Conservation (phyloP, 1,284 basidiomycete genomes). For the Microbotryomycetes sp. region DNA sequence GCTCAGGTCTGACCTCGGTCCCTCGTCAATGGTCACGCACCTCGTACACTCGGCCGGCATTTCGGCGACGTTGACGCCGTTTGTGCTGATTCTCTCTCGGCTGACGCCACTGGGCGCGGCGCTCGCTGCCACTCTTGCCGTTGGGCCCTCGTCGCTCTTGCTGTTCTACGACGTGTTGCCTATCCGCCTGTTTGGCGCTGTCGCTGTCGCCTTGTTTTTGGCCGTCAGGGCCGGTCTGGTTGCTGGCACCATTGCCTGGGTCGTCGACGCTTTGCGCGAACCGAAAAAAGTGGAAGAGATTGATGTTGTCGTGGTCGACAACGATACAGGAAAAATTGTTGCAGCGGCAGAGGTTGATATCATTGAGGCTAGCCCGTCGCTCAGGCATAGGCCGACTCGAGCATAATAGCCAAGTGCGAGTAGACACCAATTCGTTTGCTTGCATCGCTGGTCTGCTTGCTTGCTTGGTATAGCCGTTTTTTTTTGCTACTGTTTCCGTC, state of each 20-base stretch:
- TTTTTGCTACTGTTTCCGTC: too few relatives aligned
- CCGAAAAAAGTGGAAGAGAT: constrained; percentile 2
- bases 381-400: too few relatives aligned
- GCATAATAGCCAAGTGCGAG: too few relatives aligned
- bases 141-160: constrained; percentile 14
- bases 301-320: constrained; percentile 27
- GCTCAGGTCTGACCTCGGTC: constrained; percentile 18
- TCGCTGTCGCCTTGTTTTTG: constrained; percentile 13
- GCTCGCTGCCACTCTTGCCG: constrained; percentile 4
- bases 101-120: constrained; percentile 2
- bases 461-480: too few relatives aligned
- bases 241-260: constrained; percentile 9
- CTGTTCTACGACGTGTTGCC: constrained; percentile 31
- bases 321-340: constrained; percentile 57
- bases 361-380: constrained; percentile 50
- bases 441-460: too few relatives aligned
- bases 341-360: constrained; percentile 57
- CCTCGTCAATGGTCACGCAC: constrained; percentile 25
- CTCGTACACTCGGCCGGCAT: constrained; percentile 23
- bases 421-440: too few relatives aligned
- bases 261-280: constrained; percentile 16
- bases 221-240: constrained; percentile 14
- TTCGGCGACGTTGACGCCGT: constrained; percentile 9
- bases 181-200: constrained; percentile 10
- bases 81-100: constrained; percentile 11